Evolutionary conservation across 805 yeast genomes (phyloP).

Genomic region (Ascoidea tarda): DNA sequence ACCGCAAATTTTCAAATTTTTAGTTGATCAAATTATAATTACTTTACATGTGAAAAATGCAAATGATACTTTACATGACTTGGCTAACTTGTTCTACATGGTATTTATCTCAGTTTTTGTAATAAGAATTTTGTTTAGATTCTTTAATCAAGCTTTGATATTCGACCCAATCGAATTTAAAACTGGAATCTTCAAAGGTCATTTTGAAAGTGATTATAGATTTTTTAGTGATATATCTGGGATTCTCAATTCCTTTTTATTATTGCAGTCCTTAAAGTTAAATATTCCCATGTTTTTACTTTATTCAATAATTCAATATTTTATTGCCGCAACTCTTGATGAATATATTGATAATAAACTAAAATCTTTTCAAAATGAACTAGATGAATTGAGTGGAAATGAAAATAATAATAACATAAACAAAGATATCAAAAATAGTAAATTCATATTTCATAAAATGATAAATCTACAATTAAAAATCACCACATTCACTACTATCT

Average conservation of each 20-base stretch:
- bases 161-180: conserved; percentile 8
- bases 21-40: conserved; percentile 18
- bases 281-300: conserved; percentile 40
- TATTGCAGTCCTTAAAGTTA: conserved; percentile 39
- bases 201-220: conserved; percentile 12
- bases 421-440: neutral
- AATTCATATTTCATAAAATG: too few relatives aligned
- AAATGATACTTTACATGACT: conserved; percentile 18
- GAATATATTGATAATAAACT: neutral
- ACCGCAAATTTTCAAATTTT: conserved; percentile 23
- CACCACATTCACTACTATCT: conserved; percentile 13
- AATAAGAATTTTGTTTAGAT: conserved; percentile 16
- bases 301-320: conserved; percentile 16
- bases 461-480: conserved; percentile 7
- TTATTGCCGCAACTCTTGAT: neutral
- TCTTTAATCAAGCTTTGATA: neutral
- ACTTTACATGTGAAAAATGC: conserved; percentile 17
- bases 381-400: too few relatives aligned
- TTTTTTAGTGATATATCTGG: conserved; percentile 22
- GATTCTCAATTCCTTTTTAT: conserved; percentile 25
- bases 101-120: conserved; percentile 9
- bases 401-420: too few relatives aligned
- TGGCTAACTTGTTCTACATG: conserved; percentile 21
- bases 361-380: too few relatives aligned
- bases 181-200: conserved; percentile 9